Evolutionary conservation across 345 rosid species (phyloP).

Genomic region (Mallotus nudiflorus): DNA sequence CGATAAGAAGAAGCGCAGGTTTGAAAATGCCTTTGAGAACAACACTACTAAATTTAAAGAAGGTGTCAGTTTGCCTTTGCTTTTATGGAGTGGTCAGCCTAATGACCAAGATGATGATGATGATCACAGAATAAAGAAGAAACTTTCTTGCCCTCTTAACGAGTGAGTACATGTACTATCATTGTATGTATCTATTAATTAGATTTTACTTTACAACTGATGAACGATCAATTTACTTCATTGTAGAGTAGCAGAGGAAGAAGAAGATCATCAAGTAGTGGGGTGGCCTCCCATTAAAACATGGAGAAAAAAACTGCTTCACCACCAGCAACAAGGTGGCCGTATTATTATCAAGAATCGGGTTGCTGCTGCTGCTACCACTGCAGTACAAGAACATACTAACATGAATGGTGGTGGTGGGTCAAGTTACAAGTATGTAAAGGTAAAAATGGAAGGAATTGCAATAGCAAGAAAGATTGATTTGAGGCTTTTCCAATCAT

Average conservation of each 20-base stretch:
- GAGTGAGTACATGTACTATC: constrained; percentile 35
- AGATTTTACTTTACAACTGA: not conserved
- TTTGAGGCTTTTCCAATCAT: constrained; percentile 46
- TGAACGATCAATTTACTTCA: not conserved
- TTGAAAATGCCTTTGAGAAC: constrained; percentile 30
- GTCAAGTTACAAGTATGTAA: constrained; percentile 46
- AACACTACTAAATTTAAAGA: not conserved
- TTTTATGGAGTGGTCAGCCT: constrained; percentile 52
- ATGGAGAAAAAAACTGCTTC: constrained; percentile 54
- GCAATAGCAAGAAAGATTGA: constrained; percentile 64
- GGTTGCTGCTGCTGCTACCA: not conserved
- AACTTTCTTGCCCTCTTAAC: constrained; percentile 26
- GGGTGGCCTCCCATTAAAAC: constrained; percentile 86
- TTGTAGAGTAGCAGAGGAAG: constrained; percentile 22
- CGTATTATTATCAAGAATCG: constrained; percentile 2
- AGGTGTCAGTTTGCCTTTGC: constrained; percentile 13
- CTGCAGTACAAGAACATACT: not conserved
- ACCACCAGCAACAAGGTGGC: constrained; percentile 25
- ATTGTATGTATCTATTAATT: not conserved
- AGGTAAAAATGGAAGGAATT: constrained; percentile 80
- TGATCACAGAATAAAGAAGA: constrained; percentile 20
- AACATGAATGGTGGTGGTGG: constrained; percentile 12
- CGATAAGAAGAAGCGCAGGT: constrained; percentile 33
- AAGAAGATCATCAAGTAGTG: constrained; percentile 37
- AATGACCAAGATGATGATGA: constrained; percentile 49